Evolutionary conservation across 2,329 filamentous ascomycete species (phyloP), one percentile per base, ranked within the genome.

Genomic region (Xylaria multiplex): DNA sequence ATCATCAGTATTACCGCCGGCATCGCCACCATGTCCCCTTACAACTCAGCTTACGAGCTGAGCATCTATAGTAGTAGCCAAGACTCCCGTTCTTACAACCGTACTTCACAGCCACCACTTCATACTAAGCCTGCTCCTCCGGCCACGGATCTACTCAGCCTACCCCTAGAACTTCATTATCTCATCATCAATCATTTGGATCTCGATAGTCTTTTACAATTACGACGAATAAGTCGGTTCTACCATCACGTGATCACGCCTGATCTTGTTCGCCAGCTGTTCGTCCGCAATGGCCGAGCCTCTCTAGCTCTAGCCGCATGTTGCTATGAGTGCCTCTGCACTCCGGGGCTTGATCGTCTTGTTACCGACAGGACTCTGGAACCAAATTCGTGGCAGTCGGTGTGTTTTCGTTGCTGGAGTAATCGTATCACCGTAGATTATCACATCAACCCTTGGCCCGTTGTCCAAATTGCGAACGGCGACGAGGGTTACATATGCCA

Each of bases 371-470:
- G 68, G 42, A 66, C 58, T 40, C 64, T 67, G 46, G 62, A 63
- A 24, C 46, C 56, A 55, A 58, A 66, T 53, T 52, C 56, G 46
- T 76, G 74, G 74, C 73, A 68, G 54, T 75, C 74, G 46, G 70
- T 76, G n/a, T 76, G 74, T 60, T 76, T 75, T 32, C 72, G 72
- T 27, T 76, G 74, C 57, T 76, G 74, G 74, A 71, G 72, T 19
- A 66, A 64, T 45, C 70, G 69, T 14, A 64, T 75, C 48, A 73
- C 67, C 9, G 67, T 65, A 6, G 71, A 74, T 45, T 71, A 74
- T 50, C 68, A 71, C 53, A 70, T 73, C 59, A 76, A 76, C 62
- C 74, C 73, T 37, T 75, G 74, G 69, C 74, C 74, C 19, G 62
- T 74, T 22, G 67, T 76, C 4, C 59, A 72, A 54, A 70, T 75